Evolutionary conservation across 805 yeast genomes (phyloP).

Genomic region (Barnettozyma sp.): DNA sequence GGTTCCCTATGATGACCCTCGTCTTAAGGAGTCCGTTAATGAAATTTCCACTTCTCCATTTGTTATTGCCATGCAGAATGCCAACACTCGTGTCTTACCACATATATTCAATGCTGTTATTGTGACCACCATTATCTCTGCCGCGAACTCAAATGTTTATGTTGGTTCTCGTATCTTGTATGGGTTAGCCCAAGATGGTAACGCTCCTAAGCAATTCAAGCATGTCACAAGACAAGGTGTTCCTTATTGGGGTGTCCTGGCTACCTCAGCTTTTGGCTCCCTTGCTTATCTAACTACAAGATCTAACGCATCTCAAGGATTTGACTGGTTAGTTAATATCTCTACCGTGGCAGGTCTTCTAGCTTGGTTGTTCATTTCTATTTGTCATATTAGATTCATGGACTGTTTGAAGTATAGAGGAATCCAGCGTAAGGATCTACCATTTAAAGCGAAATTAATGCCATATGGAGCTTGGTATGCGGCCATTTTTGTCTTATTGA

Average conservation of each 20-base stretch:
- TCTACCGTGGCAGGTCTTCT: conserved; percentile 74
- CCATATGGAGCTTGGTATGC: conserved; percentile 66
- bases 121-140: conserved; percentile 60
- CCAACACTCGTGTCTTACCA: conserved; percentile 61
- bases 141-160: conserved; percentile 71
- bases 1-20: conserved; percentile 62
- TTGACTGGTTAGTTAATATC: conserved; percentile 67
- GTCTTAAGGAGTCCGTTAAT: conserved; percentile 30
- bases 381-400: conserved; percentile 67
- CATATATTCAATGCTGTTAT: conserved; percentile 69
- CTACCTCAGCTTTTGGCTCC: conserved; percentile 56
- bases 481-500: conserved; percentile 42
- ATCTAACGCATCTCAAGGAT: conserved; percentile 47
- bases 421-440: conserved; percentile 60
- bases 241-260: conserved; percentile 49
- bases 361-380: conserved; percentile 61
- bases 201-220: background rate
- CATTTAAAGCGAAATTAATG: conserved; percentile 68
- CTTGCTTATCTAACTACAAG: conserved; percentile 55
- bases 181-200: conserved; percentile 48
- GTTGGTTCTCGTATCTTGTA: conserved; percentile 63
- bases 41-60: conserved; percentile 61
- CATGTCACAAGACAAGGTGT: conserved; percentile 49
- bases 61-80: conserved; percentile 60
- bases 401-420: conserved; percentile 53